A percentile compares a stretch with the other conserved stretches of the same genome.
phyloP scores from a whole-genome alignment of 2,329 filamentous ascomycete genomes.

The Xylariaceae sp. region DNA sequence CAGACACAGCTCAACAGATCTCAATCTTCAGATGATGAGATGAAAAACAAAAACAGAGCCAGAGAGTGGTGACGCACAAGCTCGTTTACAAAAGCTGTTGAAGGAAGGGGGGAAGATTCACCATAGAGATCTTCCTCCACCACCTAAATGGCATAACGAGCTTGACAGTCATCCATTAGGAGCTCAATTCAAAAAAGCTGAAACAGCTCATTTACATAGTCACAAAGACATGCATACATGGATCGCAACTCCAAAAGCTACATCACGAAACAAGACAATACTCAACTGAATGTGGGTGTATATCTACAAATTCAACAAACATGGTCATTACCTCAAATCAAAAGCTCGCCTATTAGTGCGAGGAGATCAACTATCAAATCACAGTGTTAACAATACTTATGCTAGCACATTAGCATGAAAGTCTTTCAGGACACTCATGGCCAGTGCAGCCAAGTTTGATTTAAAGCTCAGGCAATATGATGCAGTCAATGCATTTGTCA shows the following conservation, averaged over 20 bases:
- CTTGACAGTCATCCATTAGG: too few species aligned
- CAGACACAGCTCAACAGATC: too few species aligned
- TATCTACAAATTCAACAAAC: slow-evolving; percentile 4
- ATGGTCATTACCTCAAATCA: neutral
- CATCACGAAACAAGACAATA: neutral
- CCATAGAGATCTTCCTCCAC: too few species aligned
- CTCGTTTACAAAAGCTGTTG: too few species aligned
- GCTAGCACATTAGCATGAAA: neutral
- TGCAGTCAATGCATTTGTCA: neutral
- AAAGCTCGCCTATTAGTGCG: neutral
- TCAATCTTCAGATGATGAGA: too few species aligned
- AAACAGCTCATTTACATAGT: neutral
- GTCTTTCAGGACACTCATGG: neutral
- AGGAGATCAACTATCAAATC: neutral
- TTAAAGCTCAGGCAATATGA: neutral
- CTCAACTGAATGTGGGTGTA: slow-evolving; percentile 7
- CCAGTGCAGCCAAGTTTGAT: neutral
- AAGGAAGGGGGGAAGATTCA: too few species aligned
- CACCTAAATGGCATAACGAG: too few species aligned
- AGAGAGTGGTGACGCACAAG: too few species aligned
- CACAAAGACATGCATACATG: neutral
- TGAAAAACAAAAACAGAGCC: too few species aligned
- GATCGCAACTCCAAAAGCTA: neutral
- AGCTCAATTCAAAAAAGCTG: too few species aligned
- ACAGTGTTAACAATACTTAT: neutral